A percentile compares a stretch with the other conserved stretches of the same genome.
Evolutionary conservation across 345 rosid species (phyloP).

Genomic region (Schrenkiella parvula): DNA sequence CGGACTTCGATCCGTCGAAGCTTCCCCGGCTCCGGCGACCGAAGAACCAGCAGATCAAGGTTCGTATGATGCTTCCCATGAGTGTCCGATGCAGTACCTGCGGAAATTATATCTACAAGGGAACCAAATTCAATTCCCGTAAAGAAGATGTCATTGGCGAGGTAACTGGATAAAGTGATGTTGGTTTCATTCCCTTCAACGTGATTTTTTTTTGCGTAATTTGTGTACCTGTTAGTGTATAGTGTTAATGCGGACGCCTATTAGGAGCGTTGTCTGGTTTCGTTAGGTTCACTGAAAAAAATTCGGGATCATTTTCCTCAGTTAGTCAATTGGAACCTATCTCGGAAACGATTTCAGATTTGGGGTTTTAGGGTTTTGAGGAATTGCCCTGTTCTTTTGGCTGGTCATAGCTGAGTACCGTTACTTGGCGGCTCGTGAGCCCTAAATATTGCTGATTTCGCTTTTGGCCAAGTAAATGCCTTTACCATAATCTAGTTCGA

Average conservation of each 20-base stretch:
- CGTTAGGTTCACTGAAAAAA: neutral
- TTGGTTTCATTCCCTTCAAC: neutral
- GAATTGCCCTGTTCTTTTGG: neutral
- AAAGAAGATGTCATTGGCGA: slow-evolving; percentile 88
- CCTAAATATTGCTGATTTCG: neutral
- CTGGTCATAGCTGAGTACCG: neutral
- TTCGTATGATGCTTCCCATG: slow-evolving; percentile 98
- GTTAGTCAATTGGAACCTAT: neutral
- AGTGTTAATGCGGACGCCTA: neutral
- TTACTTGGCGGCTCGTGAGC: neutral
- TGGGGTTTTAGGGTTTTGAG: slow-evolving; percentile 30
- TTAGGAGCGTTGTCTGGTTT: neutral
- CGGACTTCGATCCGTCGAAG: slow-evolving; percentile 91
- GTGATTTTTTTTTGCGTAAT: neutral
- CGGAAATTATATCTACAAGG: slow-evolving; percentile 88
- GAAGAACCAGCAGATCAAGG: slow-evolving; percentile 86
- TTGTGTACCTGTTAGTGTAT: neutral
- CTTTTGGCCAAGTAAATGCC: neutral
- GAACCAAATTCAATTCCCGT: slow-evolving; percentile 91
- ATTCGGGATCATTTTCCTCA: neutral
- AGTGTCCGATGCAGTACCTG: slow-evolving; percentile 89
- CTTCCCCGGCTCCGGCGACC: slow-evolving; percentile 69
- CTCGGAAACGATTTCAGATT: slow-evolving; percentile 7
- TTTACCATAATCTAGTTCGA: neutral
- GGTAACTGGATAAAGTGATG: slow-evolving; percentile 35